Conservation (phyloP, 257 asterid genomes). For the Przewalskia tangutica region DNA sequence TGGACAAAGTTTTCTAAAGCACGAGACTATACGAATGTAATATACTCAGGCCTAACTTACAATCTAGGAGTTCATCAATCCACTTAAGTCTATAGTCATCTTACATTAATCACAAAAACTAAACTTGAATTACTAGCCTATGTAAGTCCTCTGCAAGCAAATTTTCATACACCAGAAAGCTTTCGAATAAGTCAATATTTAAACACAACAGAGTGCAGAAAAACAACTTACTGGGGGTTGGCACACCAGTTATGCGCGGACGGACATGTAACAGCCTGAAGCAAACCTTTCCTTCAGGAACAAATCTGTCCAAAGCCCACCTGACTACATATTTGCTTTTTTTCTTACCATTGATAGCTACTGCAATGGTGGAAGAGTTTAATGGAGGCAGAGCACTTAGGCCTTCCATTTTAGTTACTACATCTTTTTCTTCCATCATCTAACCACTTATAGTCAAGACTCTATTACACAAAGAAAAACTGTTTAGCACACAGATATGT, state of each 20-base stretch:
- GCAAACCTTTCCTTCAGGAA: slow-evolving; percentile 50
- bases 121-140: not conserved
- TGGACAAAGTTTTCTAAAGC: not conserved
- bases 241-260: slow-evolving; percentile 44
- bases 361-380: slow-evolving; percentile 27
- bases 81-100: not conserved
- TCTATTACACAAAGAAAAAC: not conserved
- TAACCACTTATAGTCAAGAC: not conserved
- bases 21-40: not conserved
- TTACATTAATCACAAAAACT: not conserved
- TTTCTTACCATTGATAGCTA: slow-evolving; percentile 55
- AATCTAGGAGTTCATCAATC: not conserved
- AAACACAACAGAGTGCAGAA: not conserved
- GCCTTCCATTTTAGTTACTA: slow-evolving; percentile 14
- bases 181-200: not conserved
- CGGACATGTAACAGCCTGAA: slow-evolving; percentile 65
- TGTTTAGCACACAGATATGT: not conserved
- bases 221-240: slow-evolving; percentile 72
- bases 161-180: not conserved
- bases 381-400: slow-evolving; percentile 20
- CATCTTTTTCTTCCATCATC: not conserved
- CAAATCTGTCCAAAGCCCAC: slow-evolving; percentile 93
- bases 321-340: slow-evolving; percentile 45
- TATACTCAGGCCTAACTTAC: not conserved
- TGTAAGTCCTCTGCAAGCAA: not conserved